A percentile compares a stretch with the other conserved stretches of the same genome.
Conservation (phyloP, 805 yeast genomes). For the Vanderwaltozyma polyspora region DNA sequence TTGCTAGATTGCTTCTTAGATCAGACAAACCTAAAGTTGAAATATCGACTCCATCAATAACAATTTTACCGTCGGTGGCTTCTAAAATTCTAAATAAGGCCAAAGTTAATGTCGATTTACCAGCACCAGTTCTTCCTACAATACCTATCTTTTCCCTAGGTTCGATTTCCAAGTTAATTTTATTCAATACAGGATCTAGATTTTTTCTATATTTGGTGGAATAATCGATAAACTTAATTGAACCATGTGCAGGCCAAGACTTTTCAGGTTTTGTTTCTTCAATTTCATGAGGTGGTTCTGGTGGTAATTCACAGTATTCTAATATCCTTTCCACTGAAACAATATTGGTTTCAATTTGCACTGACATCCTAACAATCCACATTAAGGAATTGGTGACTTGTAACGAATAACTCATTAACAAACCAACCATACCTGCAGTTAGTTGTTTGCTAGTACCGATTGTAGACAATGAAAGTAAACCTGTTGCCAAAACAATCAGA, state of each 20-base stretch:
- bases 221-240: constrained; percentile 39
- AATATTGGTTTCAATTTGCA: constrained; percentile 51
- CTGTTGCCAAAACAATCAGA: constrained; percentile 39
- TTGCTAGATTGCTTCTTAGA: constrained; percentile 44
- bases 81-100: constrained; percentile 55
- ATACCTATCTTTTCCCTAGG: constrained; percentile 58
- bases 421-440: constrained; percentile 51
- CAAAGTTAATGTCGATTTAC: constrained; percentile 51
- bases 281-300: constrained; percentile 38
- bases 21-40: constrained; percentile 40
- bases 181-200: constrained; percentile 46
- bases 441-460: constrained; percentile 33
- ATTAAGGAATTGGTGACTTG: constrained; percentile 43
- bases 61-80: constrained; percentile 41
- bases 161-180: constrained; percentile 35
- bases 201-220: constrained; percentile 48
- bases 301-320: constrained; percentile 41
- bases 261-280: constrained; percentile 34
- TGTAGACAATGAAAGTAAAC: constrained; percentile 34
- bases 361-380: constrained; percentile 48
- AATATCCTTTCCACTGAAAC: constrained; percentile 59
- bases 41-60: constrained; percentile 46
- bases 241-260: constrained; percentile 48
- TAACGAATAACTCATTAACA: constrained; percentile 53
- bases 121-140: constrained; percentile 74